A percentile compares a stretch with the other conserved stretches of the same genome.
Evolutionary conservation across 352 stramenopile species (phyloP).

Genomic region (Phytophthora colocasiae): DNA sequence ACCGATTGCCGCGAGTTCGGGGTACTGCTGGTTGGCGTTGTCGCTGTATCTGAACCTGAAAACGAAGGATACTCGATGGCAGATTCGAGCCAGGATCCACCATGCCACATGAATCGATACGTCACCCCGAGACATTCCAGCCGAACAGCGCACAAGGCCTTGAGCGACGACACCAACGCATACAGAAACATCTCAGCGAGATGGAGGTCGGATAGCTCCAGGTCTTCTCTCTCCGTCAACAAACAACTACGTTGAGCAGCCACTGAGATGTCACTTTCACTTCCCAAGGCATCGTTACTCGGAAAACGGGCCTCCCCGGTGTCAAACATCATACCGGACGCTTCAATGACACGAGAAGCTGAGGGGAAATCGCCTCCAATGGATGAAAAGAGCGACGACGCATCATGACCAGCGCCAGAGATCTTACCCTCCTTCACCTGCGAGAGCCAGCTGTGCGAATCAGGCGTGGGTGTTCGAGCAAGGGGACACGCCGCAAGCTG

Average conservation of each 20-base stretch:
- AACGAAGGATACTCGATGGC: slow-evolving; percentile 54
- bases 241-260: slow-evolving; percentile 36
- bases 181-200: slow-evolving; percentile 65
- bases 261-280: slow-evolving; percentile 13
- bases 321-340: slow-evolving; percentile 53
- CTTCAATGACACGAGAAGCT: slow-evolving; percentile 43
- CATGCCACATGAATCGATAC: slow-evolving; percentile 69
- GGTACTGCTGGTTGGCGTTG: slow-evolving; percentile 14
- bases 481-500: slow-evolving; percentile 72
- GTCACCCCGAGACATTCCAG: slow-evolving; percentile 61
- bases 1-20: slow-evolving; percentile 39
- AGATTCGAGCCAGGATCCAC: slow-evolving; percentile 63
- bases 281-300: slow-evolving; percentile 15
- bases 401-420: slow-evolving; percentile 70
- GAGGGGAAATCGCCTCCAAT: slow-evolving; percentile 35
- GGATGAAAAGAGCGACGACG: slow-evolving; percentile 33
- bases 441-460: slow-evolving; percentile 78
- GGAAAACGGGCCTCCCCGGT: slow-evolving; percentile 37
- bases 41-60: slow-evolving; percentile 5
- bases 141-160: slow-evolving; percentile 55
- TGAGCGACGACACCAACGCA: slow-evolving; percentile 60
- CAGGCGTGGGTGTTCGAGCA: slow-evolving; percentile 49
- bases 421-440: slow-evolving; percentile 85
- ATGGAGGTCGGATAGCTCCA: slow-evolving; percentile 50
- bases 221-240: slow-evolving; percentile 53